Percentiles rank a stretch among this genome's conserved stretches.
Evolutionary conservation across 2,329 filamentous ascomycete species (phyloP).

Genomic region (Colletotrichum liaoningense): DNA sequence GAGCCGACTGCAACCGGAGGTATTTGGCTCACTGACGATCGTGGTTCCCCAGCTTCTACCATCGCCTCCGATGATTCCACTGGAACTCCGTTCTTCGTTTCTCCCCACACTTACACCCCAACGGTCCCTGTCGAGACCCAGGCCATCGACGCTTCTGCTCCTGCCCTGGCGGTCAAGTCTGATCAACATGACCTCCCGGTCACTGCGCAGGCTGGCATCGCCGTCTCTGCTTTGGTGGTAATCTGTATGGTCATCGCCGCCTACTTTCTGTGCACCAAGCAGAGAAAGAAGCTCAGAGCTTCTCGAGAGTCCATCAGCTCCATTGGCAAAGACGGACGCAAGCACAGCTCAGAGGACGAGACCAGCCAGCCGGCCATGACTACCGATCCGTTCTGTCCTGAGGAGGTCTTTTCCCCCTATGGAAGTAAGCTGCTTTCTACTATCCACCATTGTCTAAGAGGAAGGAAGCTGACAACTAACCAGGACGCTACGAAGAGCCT

Average conservation of each 20-base stretch:
- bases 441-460: background rate
- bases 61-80: background rate
- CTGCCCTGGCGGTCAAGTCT: background rate
- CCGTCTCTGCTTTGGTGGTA: constrained; percentile 16
- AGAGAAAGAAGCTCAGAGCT: constrained; percentile 26
- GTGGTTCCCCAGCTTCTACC: background rate
- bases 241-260: constrained; percentile 31
- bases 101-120: background rate
- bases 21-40: constrained; percentile 17
- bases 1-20: constrained; percentile 2
- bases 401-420: constrained; percentile 57
- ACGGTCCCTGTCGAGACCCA: background rate
- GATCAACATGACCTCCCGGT: background rate
- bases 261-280: constrained; percentile 37
- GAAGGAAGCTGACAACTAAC: constrained; percentile 6
- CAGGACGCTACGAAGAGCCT: constrained; percentile 34
- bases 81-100: background rate
- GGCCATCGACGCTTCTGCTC: background rate
- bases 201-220: constrained; percentile 18
- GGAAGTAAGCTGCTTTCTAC: constrained; percentile 49
- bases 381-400: constrained; percentile 41
- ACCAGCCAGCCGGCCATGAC: constrained; percentile 40
- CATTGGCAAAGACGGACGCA: constrained; percentile 34
- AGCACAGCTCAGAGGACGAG: constrained; percentile 42
- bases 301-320: constrained; percentile 19